phyloP scores from a whole-genome alignment of 176 grass and related monocot species.

The Poa pratensis region DNA sequence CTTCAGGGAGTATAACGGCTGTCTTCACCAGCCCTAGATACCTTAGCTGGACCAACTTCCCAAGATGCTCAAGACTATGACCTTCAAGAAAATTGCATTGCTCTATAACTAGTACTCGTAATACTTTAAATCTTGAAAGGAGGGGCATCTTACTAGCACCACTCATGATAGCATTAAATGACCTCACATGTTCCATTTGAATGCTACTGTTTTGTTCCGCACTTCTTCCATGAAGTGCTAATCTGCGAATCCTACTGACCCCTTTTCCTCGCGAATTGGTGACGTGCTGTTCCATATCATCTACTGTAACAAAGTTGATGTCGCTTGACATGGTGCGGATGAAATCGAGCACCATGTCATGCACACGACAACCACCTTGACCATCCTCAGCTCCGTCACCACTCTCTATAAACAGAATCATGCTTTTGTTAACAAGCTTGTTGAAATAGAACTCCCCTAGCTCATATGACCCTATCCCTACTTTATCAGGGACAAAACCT shows the following conservation, averaged over 20 bases:
- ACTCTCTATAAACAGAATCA: neutral
- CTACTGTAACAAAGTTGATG: neutral
- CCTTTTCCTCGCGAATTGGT: too few relatives aligned
- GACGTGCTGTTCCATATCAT: neutral
- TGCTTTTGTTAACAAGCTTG: neutral
- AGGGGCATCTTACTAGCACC: neutral
- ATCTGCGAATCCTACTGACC: neutral
- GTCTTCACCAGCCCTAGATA: neutral
- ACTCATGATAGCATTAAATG: neutral
- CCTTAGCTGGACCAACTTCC: neutral
- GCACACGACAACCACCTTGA: neutral
- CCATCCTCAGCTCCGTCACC: neutral
- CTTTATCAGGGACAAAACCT: neutral
- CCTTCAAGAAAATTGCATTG: neutral
- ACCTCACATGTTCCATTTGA: neutral
- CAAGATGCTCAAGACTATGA: neutral
- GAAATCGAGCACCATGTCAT: neutral
- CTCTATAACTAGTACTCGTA: neutral
- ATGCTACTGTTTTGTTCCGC: neutral
- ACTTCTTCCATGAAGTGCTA: neutral
- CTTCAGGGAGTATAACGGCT: neutral
- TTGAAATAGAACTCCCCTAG: neutral
- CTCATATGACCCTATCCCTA: neutral
- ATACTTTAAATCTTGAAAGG: neutral
- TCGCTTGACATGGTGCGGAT: neutral